Percentiles rank a stretch among this genome's conserved stretches.
Evolutionary conservation across 139 green algal species (phyloP).

Genomic region (Nannochloris sp.): DNA sequence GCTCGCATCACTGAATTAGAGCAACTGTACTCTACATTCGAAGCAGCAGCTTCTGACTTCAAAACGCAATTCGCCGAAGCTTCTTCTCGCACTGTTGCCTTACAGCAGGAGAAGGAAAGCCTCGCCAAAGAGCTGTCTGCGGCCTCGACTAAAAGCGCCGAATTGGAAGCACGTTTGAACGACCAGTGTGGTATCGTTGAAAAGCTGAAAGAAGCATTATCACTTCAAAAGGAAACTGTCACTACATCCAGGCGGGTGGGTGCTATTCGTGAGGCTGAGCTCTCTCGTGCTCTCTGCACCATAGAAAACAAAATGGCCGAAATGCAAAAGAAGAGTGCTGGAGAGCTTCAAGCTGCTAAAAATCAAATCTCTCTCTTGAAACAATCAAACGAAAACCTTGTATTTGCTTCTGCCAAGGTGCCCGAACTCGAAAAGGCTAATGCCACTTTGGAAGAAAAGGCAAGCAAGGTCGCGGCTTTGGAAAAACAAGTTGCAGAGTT

Average conservation of each 20-base stretch:
- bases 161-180: not conserved
- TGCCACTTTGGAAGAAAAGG: not conserved
- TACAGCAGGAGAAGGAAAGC: too few relatives aligned
- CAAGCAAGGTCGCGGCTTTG: too few relatives aligned
- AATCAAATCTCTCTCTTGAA: not conserved
- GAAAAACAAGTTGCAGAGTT: too few relatives aligned
- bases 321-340: not conserved
- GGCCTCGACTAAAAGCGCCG: not conserved
- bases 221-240: not conserved
- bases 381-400: not conserved
- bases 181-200: not conserved
- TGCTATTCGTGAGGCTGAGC: not conserved
- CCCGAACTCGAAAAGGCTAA: not conserved
- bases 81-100: too few relatives aligned
- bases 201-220: not conserved
- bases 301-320: not conserved
- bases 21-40: too few relatives aligned
- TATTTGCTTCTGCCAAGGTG: not conserved
- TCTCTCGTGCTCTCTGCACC: not conserved
- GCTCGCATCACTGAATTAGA: too few relatives aligned
- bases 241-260: not conserved
- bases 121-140: not conserved
- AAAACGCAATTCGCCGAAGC: too few relatives aligned
- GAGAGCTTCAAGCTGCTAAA: not conserved
- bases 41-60: too few relatives aligned